Percentiles rank a stretch among this genome's conserved stretches.
Evolutionary conservation across 2,329 filamentous ascomycete species (phyloP).

Genomic region (Colletotrichum graminicola): DNA sequence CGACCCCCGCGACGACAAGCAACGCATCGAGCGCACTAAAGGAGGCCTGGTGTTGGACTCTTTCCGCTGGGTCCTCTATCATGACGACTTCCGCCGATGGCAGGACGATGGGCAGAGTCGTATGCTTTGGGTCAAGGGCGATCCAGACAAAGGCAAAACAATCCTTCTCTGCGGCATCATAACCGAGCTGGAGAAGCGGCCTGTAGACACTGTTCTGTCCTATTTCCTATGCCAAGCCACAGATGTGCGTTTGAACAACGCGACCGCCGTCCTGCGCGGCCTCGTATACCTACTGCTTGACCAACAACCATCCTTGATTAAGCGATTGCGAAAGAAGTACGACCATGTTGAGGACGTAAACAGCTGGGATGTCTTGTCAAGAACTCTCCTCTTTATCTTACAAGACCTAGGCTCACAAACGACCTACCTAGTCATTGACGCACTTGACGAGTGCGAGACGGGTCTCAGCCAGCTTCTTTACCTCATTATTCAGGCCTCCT

Average conservation of each 20-base stretch:
- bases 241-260: background rate
- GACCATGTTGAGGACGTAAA: background rate
- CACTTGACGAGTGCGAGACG: background rate
- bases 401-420: background rate
- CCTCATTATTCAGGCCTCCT: background rate
- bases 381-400: background rate
- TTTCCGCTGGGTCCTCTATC: background rate
- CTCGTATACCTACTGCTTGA: background rate
- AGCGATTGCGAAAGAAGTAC: background rate
- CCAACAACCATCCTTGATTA: background rate
- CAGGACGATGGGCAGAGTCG: background rate
- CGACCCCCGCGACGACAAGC: background rate
- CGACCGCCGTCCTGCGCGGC: background rate
- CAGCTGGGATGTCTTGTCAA: background rate
- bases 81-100: background rate
- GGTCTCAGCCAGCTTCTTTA: background rate
- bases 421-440: background rate
- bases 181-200: background rate
- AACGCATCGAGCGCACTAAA: background rate
- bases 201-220: background rate
- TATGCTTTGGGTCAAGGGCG: background rate
- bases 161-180: background rate
- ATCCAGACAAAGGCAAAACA: background rate
- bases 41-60: background rate
- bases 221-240: background rate